Evolutionary conservation across 805 yeast species (phyloP).

Genomic region (Saccharomycopsis vini): DNA sequence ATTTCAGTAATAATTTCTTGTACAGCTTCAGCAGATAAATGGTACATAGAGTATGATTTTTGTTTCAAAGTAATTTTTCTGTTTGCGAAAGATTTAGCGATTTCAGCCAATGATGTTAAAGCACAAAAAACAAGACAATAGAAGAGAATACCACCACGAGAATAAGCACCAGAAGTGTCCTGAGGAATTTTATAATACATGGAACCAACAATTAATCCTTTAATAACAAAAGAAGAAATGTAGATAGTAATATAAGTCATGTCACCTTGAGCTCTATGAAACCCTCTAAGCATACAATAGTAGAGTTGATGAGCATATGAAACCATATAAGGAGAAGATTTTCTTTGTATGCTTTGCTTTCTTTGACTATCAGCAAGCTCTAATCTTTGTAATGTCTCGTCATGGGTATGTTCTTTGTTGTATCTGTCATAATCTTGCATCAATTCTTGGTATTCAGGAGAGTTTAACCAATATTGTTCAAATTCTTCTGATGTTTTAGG

Average conservation of each 20-base stretch:
- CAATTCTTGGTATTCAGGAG: constrained; percentile 41
- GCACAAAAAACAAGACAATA: constrained; percentile 53
- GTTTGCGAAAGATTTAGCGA: constrained; percentile 47
- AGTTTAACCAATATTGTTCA: constrained; percentile 52
- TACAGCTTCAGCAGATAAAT: constrained; percentile 56
- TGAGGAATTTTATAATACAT: constrained; percentile 43
- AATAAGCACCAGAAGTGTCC: constrained; percentile 46
- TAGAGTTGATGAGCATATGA: constrained; percentile 42
- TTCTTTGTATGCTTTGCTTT: constrained; percentile 31
- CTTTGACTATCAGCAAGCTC: constrained; percentile 34
- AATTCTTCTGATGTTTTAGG: constrained; percentile 53
- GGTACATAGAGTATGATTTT: constrained; percentile 51
- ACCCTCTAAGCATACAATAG: constrained; percentile 45
- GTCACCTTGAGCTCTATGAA: constrained; percentile 47
- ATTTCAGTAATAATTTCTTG: constrained; percentile 48
- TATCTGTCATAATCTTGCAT: constrained; percentile 41
- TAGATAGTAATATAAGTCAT: constrained; percentile 44
- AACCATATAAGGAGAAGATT: constrained; percentile 35
- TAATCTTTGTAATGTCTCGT: constrained; percentile 31
- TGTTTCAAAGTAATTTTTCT: constrained; percentile 61
- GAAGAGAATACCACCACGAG: constrained; percentile 57
- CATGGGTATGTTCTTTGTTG: constrained; percentile 34
- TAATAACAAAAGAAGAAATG: constrained; percentile 42
- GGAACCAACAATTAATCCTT: constrained; percentile 54
- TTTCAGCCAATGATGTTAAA: constrained; percentile 53